Percentiles rank a stretch among this genome's conserved stretches.
Conservation (phyloP, 2,329 filamentous ascomycete genomes). For the Sphaerulina vaccinii region DNA sequence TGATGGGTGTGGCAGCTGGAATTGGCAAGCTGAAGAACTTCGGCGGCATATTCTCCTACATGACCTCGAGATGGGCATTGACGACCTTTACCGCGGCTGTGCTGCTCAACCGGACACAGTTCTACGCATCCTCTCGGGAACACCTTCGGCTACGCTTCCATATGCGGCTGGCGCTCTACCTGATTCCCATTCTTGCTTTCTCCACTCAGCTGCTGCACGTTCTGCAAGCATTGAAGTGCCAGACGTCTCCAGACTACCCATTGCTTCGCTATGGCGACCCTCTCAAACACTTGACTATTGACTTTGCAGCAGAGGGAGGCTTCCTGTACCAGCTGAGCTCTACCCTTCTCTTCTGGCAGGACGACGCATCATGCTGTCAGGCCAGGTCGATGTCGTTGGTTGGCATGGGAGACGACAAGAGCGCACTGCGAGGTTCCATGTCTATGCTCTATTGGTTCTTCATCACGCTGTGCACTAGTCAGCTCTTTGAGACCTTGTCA, state of each 20-base stretch:
- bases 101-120: constrained; percentile 84
- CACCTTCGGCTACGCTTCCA: constrained; percentile 74
- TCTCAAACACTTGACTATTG: constrained; percentile 44
- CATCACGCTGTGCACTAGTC: constrained; percentile 66
- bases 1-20: constrained; percentile 29
- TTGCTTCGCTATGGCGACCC: constrained; percentile 48
- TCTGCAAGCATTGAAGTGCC: constrained; percentile 85
- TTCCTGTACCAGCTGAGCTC: constrained; percentile 73
- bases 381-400: constrained; percentile 69
- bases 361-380: constrained; percentile 71
- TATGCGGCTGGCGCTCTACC: constrained; percentile 66
- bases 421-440: constrained; percentile 69
- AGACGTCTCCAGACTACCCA: constrained; percentile 61
- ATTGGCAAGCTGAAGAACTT: constrained; percentile 57
- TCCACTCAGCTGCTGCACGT: constrained; percentile 66
- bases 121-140: constrained; percentile 85
- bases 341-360: constrained; percentile 68
- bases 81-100: constrained; percentile 83
- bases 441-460: constrained; percentile 74
- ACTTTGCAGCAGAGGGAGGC: constrained; percentile 59
- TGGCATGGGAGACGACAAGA: constrained; percentile 49
- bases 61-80: constrained; percentile 88
- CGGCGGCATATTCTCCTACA: constrained; percentile 83
- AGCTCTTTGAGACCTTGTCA: constrained; percentile 84
- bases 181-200: constrained; percentile 69